These are phyloP conservation scores for Meredithiella fracta DNA, from an alignment of 2,329 filamentous ascomycete genomes.

Conservation along the genomic window DNA sequence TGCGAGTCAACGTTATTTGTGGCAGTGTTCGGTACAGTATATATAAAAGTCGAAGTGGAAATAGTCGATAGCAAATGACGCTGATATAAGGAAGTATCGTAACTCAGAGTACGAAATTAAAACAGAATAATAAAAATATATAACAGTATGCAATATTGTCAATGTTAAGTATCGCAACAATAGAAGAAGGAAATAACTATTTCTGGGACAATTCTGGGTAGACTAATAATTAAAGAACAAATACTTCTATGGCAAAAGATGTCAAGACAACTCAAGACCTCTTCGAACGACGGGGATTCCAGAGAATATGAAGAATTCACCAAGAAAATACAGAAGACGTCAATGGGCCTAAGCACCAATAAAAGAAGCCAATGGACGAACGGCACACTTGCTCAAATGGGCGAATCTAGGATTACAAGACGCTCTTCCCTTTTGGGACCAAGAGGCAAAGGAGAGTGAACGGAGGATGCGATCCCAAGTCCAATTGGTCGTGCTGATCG, in stretches of 20 bases:
- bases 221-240: not conserved
- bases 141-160: no score
- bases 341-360: not conserved
- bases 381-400: not conserved
- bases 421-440: not conserved
- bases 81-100: no score
- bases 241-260: not conserved
- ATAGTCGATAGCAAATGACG: no score
- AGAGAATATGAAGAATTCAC: conserved; percentile 1
- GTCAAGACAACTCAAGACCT: not conserved
- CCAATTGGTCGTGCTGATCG: not conserved
- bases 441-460: not conserved
- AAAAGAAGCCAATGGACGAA: no score
- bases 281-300: not conserved
- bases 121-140: no score
- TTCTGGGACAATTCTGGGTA: no score
- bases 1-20: not conserved
- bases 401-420: not conserved
- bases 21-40: not conserved
- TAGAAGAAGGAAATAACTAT: not conserved
- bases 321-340: conserved; percentile 4
- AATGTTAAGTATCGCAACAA: no score
- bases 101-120: no score
- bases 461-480: not conserved
- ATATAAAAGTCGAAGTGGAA: not conserved